Percentiles rank a stretch among this genome's conserved stretches.
These are phyloP conservation scores for Aspergillus candidus DNA, from an alignment of 2,329 filamentous ascomycete species.

Conservation along the genomic window DNA sequence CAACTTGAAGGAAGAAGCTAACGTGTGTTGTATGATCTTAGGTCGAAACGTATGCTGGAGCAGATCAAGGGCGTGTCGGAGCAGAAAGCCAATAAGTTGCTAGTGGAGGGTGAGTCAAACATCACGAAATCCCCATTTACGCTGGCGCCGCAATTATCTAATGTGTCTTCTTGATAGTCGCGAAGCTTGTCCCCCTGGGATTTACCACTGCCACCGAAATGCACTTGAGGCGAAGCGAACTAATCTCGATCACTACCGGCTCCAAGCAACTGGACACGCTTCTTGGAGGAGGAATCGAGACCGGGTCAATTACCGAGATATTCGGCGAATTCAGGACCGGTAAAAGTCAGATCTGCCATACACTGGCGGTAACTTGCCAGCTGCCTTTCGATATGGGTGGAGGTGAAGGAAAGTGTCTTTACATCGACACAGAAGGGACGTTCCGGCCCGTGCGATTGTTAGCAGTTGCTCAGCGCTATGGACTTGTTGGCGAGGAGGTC, in stretches of 20 bases:
- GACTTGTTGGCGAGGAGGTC: conserved; percentile 92
- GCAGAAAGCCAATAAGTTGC: conserved; percentile 86
- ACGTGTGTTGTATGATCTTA: conserved; percentile 21
- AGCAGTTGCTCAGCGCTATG: conserved; percentile 88
- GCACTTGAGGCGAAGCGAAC: conserved; percentile 91
- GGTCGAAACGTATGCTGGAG: conserved; percentile 68
- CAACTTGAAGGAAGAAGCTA: neutral
- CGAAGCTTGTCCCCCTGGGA: conserved; percentile 95
- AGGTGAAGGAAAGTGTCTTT: conserved; percentile 95
- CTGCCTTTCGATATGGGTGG: conserved; percentile 98
- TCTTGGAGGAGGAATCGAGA: conserved; percentile 89
- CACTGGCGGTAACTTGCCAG: conserved; percentile 95
- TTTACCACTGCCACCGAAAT: conserved; percentile 99
- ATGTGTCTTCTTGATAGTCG: conserved; percentile 51
- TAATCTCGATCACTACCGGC: conserved; percentile 96
- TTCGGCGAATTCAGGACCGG: conserved; percentile 98
- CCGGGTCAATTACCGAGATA: conserved; percentile 94
- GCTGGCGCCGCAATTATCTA: conserved; percentile 2
- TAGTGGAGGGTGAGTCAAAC: conserved; percentile 71
- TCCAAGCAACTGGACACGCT: conserved; percentile 96
- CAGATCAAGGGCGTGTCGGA: conserved; percentile 98
- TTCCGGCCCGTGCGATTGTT: conserved; percentile 88
- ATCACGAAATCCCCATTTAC: neutral
- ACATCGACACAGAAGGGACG: conserved; percentile 97
- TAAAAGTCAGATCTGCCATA: conserved; percentile 98